Conservation (phyloP, 225 moss, liverwort and hornwort species). For the Ulota crispa region DNA sequence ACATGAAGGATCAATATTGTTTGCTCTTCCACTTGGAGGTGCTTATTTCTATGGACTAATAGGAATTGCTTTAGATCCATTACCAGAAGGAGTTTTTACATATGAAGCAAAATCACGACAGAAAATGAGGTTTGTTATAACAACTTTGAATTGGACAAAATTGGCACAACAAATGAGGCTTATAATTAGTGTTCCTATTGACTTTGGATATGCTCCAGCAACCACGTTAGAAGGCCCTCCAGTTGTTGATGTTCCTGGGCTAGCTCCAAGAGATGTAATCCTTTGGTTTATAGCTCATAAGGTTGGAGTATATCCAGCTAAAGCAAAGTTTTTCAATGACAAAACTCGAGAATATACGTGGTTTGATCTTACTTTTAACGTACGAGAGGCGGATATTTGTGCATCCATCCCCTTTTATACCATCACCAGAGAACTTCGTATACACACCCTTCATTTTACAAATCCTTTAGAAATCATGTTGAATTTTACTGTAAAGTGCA, state of each 20-base stretch:
- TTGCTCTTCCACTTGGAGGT: conserved; percentile 63
- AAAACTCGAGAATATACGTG: conserved; percentile 64
- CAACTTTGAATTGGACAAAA: conserved; percentile 72
- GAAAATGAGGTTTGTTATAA: conserved; percentile 46
- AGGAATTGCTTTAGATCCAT: conserved; percentile 62
- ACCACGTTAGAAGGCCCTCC: conserved; percentile 69
- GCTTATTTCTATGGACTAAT: conserved; percentile 54
- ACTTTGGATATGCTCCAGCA: conserved; percentile 23
- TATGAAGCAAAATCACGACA: conserved; percentile 56
- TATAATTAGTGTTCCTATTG: conserved; percentile 39
- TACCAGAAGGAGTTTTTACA: conserved; percentile 59
- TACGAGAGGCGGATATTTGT: conserved; percentile 55
- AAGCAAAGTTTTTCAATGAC: conserved; percentile 62
- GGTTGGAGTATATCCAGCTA: conserved; percentile 40
- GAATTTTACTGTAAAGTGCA: conserved; percentile 45
- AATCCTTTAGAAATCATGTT: conserved; percentile 61
- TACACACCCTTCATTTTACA: conserved; percentile 66
- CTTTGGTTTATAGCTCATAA: conserved; percentile 71
- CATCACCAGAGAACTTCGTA: conserved; percentile 55
- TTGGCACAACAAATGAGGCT: conserved; percentile 58
- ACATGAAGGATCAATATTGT: conserved; percentile 76
- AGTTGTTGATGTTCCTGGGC: conserved; percentile 61
- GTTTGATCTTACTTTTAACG: conserved; percentile 75
- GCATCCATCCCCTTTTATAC: conserved; percentile 57
- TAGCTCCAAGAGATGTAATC: conserved; percentile 46